A percentile compares a stretch with the other conserved stretches of the same genome.
phyloP scores from a whole-genome alignment of 352 stramenopile species.

The Globisporangium iwayamae region DNA sequence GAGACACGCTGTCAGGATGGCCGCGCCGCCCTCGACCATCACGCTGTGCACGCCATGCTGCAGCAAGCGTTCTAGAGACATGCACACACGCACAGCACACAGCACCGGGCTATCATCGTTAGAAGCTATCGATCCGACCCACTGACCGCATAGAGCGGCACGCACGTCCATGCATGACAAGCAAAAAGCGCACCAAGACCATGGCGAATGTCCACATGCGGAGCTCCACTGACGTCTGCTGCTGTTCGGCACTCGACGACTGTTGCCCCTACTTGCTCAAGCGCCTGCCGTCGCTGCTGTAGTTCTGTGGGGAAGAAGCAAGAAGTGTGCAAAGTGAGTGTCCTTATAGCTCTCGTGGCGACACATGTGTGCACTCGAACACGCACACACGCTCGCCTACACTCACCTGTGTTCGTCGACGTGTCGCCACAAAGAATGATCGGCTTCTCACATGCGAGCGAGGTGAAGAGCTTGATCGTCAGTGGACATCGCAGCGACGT shows the following conservation, averaged over 20 bases:
- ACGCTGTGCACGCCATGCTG: slow-evolving; percentile 48
- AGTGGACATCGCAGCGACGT: slow-evolving; percentile 59
- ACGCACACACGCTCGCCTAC: too few species aligned
- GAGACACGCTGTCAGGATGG: slow-evolving; percentile 74
- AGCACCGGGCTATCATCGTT: not conserved
- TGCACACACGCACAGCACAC: not conserved
- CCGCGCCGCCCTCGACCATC: slow-evolving; percentile 82
- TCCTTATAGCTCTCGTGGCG: not conserved
- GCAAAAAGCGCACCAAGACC: slow-evolving; percentile 43
- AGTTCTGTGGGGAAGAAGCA: slow-evolving; percentile 27
- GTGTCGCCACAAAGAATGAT: slow-evolving; percentile 47
- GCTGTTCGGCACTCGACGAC: slow-evolving; percentile 36
- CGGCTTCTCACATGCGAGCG: slow-evolving; percentile 60
- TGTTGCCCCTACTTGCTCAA: slow-evolving; percentile 44
- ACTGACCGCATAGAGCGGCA: not conserved
- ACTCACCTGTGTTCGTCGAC: slow-evolving; percentile 23
- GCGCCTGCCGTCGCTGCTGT: slow-evolving; percentile 23
- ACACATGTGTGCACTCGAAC: too few species aligned
- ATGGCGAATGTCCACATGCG: slow-evolving; percentile 52
- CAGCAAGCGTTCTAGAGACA: slow-evolving; percentile 26
- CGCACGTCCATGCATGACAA: not conserved
- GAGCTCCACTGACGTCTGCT: slow-evolving; percentile 12
- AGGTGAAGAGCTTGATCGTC: slow-evolving; percentile 74
- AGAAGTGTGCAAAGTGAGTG: not conserved
- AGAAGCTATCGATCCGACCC: not conserved